phyloP scores from a whole-genome alignment of 208 protist genomes.

The Phytomonas francai region DNA sequence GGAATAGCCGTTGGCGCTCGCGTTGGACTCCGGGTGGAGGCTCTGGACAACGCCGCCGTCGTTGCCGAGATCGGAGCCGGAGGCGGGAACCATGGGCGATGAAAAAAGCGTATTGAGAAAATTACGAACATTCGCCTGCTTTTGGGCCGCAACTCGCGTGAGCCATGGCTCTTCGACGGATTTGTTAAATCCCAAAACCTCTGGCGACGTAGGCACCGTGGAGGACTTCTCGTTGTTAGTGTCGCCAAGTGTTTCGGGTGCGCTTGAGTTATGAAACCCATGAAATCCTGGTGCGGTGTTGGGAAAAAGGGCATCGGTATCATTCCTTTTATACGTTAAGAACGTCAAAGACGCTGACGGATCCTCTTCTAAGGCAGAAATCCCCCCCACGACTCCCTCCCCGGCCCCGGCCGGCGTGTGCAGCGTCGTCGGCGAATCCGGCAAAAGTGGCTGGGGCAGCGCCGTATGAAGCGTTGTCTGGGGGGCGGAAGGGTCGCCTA shows the following conservation, averaged over 20 bases:
- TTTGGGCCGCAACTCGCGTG: slow-evolving; percentile 13
- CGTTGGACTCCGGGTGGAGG: slow-evolving; percentile 9
- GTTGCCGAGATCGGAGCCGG: slow-evolving; percentile 8
- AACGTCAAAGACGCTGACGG: background rate
- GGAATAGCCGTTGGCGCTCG: background rate
- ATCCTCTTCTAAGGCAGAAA: background rate
- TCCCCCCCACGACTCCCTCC: background rate
- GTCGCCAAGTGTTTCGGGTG: background rate
- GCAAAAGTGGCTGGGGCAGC: background rate
- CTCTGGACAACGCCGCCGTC: slow-evolving; percentile 16
- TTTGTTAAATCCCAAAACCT: slow-evolving; percentile 16
- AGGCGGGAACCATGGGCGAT: slow-evolving; percentile 2
- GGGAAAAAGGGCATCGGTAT: background rate
- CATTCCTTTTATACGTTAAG: background rate
- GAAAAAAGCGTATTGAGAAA: slow-evolving; percentile 27
- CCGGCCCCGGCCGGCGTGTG: background rate
- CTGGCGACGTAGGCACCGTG: slow-evolving; percentile 4
- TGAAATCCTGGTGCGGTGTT: background rate
- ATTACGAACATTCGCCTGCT: slow-evolving; percentile 22
- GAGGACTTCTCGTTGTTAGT: background rate
- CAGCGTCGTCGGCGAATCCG: slow-evolving; percentile 1
- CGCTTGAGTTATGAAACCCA: background rate
- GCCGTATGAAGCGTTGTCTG: slow-evolving; percentile 2
- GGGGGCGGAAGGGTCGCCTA: background rate
- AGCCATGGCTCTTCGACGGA: slow-evolving; percentile 17